Evolutionary conservation across 208 protist genomes (phyloP), one percentile per base, ranked within the genome.

Genomic region (Porcisia hertigi): DNA sequence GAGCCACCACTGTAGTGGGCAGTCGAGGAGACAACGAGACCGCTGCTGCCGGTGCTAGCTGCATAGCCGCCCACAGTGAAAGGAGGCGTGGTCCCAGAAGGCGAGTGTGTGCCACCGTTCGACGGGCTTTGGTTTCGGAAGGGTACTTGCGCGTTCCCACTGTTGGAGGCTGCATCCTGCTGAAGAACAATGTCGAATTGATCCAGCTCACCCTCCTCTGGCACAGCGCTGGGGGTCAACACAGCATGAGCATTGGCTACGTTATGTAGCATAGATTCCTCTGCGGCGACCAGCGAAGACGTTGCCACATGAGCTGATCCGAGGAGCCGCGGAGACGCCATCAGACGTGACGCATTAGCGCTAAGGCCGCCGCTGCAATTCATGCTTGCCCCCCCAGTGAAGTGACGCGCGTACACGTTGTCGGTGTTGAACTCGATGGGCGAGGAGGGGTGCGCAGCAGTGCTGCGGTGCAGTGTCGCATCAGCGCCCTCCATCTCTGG

Each of bases 161-260:
- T 86, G 71, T 49, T 66, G 39, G 83, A 79, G 2, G 57, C 74
- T 1, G 84, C 71, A 57, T 91, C 84, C 36, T 82, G 78, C 79
- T 92, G 86, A 8, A 92, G 84, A 47, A 89, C 88, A 45, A 92
- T 88, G 45, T 92, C 88, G 60, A 92, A 92, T 79, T 90, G 88
- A 70, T 92, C 88, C 34, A 92, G 67, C 60, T 92, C 85, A 54
- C 78, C 75, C 30, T 82, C 79, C 23, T 76, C 78, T 25, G 77
- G 71, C 36, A 53, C 52, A 47, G 60, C 57, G n/a, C 62, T 57
- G 14, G 65, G n/a, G 12, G 52, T 66, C 20, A 62, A 41, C 14
- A 59, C 75, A 16, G 47, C 69, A 62, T 54, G 58, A 25, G 45
- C 59, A 47, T 47, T 53, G 70, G 11, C 53, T 60, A 57, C 36